A percentile compares a stretch with the other conserved stretches of the same genome.
phyloP scores from a whole-genome alignment of 331 rosid species.

The Cydonia oblonga region DNA sequence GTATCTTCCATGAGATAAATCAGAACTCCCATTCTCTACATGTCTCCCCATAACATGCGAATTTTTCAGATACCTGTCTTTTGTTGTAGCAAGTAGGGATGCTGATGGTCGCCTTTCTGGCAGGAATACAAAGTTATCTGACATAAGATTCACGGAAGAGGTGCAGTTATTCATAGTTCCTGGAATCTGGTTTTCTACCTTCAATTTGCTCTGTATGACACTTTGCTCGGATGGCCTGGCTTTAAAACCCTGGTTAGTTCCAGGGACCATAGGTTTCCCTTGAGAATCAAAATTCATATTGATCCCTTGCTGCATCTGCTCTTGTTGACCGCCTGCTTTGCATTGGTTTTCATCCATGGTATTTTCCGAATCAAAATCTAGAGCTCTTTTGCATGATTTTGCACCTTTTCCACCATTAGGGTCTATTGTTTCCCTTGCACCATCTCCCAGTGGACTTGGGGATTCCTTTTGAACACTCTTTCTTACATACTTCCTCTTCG shows the following conservation, averaged over 20 bases:
- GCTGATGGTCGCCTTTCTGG: slow-evolving; percentile 23
- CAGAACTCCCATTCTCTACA: slow-evolving; percentile 21
- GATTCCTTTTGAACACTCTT: slow-evolving; percentile 30
- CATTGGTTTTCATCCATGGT: slow-evolving; percentile 25
- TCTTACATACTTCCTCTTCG: slow-evolving; percentile 53
- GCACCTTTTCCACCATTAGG: slow-evolving; percentile 13
- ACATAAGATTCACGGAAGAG: slow-evolving; percentile 20
- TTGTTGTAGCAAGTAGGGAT: slow-evolving; percentile 16
- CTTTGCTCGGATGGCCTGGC: slow-evolving; percentile 20
- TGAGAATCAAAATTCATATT: slow-evolving; percentile 17
- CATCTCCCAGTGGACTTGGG: slow-evolving; percentile 29
- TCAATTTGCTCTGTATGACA: slow-evolving; percentile 10
- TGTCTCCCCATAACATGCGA: slow-evolving; percentile 16
- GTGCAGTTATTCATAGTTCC: slow-evolving; percentile 15
- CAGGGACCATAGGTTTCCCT: slow-evolving; percentile 16
- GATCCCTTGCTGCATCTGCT: slow-evolving; percentile 26
- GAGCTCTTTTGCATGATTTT: slow-evolving; percentile 53
- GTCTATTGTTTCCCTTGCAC: slow-evolving; percentile 16
- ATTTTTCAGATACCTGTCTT: slow-evolving; percentile 15
- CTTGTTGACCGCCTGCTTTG: slow-evolving; percentile 20
- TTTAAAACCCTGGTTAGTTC: slow-evolving; percentile 11
- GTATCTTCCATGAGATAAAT: slow-evolving; percentile 19
- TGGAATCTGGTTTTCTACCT: slow-evolving; percentile 24
- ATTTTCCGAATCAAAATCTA: slow-evolving; percentile 50
- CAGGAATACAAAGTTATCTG: slow-evolving; percentile 3